A percentile compares a stretch with the other conserved stretches of the same genome.
phyloP scores from a whole-genome alignment of 176 grass and related monocot species.

The Avena sativa region DNA sequence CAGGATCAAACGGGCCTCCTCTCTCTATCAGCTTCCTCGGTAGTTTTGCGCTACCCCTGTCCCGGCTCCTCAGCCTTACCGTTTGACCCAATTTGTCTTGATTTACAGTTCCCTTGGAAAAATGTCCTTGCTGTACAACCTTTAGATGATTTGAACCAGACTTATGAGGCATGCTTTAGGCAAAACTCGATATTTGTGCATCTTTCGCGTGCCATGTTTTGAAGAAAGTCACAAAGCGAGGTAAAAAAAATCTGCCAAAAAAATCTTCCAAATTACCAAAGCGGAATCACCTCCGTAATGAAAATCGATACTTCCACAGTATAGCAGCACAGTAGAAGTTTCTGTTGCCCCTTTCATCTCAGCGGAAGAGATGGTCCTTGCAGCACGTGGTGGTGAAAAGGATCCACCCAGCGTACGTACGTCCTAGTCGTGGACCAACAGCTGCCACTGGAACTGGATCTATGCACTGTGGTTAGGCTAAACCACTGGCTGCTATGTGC shows the following conservation, averaged over 20 bases:
- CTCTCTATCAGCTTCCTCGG: neutral
- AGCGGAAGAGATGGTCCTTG: neutral
- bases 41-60: neutral
- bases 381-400: constrained; percentile 35
- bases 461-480: neutral
- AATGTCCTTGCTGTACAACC: neutral
- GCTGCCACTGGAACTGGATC: neutral
- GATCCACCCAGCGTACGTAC: constrained; percentile 23
- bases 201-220: neutral
- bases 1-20: neutral
- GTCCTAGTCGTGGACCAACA: constrained; percentile 17
- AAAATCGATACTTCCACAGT: constrained; percentile 8
- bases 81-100: neutral
- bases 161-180: neutral
- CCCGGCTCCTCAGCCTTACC: neutral
- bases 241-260: neutral
- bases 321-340: neutral
- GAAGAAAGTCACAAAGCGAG: neutral
- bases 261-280: neutral
- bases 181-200: neutral
- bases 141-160: neutral
- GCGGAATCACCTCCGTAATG: neutral
- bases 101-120: neutral
- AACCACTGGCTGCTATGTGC: neutral
- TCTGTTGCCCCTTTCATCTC: neutral